Percentiles rank a stretch among this genome's conserved stretches.
phyloP scores from a whole-genome alignment of 352 stramenopile species.

The Phytophthora melonis region DNA sequence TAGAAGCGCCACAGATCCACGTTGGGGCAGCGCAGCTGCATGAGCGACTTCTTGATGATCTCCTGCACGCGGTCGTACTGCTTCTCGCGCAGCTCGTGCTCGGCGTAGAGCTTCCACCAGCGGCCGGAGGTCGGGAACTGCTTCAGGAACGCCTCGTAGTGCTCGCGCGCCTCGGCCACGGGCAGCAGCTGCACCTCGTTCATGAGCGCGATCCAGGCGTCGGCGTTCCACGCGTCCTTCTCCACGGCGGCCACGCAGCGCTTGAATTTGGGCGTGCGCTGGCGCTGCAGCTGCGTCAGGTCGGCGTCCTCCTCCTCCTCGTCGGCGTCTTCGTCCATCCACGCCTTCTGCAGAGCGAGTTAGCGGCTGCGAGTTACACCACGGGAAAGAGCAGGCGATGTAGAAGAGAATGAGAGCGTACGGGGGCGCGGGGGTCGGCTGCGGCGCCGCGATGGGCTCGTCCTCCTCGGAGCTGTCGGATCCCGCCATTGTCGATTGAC shows the following conservation, averaged over 20 bases:
- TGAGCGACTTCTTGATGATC: constrained; percentile 91
- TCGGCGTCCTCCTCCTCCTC: constrained; percentile 88
- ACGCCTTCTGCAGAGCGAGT: constrained; percentile 57
- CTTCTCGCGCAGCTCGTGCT: constrained; percentile 88
- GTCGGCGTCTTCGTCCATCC: constrained; percentile 84
- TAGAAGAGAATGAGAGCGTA: constrained; percentile 3
- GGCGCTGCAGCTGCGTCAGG: constrained; percentile 62
- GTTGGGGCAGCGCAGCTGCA: constrained; percentile 83
- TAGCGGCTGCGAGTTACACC: not conserved
- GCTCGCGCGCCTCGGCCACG: constrained; percentile 66
- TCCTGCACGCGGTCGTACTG: constrained; percentile 88
- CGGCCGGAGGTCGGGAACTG: constrained; percentile 80
- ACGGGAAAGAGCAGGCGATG: not conserved
- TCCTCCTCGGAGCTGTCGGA: constrained; percentile 88
- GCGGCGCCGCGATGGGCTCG: constrained; percentile 68
- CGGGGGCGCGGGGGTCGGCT: constrained; percentile 13
- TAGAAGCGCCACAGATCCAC: constrained; percentile 91
- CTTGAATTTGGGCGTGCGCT: constrained; percentile 72
- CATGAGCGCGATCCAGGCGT: constrained; percentile 84
- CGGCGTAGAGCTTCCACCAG: constrained; percentile 89
- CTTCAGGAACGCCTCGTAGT: constrained; percentile 82
- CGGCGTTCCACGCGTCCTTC: constrained; percentile 73
- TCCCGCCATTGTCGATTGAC: constrained; percentile 39
- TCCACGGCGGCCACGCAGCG: constrained; percentile 60
- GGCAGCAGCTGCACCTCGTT: constrained; percentile 79